Base-by-base conservation (phyloP, 75 land plant species). In the Azolla pinnata region DNA sequence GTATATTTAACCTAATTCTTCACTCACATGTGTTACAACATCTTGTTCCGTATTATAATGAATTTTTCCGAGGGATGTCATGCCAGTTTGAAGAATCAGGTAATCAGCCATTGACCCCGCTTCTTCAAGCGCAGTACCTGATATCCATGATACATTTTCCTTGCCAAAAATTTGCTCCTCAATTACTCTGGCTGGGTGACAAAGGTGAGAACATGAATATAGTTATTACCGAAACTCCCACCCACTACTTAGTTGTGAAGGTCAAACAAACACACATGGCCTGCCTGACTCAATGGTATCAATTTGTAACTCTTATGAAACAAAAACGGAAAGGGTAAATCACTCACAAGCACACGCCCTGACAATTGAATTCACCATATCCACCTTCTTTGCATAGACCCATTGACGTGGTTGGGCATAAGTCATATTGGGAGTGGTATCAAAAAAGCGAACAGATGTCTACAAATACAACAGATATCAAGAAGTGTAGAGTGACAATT, bases 81-180 rank as follows among this genome's bases (percentile, higher is more conserved):
- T 77, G 56, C 98, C 96, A n/a, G 85, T 93, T 50, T 79, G 79
- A 40, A 88, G 69, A 65, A 93, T 93, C 54, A 93, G 71, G 30
- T 67, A 56, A 54, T 88, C 90, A 19, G 89, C 85, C 46, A 59
- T 68, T 14, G 51, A 53, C 24, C 90, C 85, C 62, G 98, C 90
- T 77, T 81, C 76, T 45, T 73, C 56, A n/a, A 88, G 75, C 18
- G 84, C 77, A 35, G 71, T 76, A 47, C 96, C 83, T 56, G 98
- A 85, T 34, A 88, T 68, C 96, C 95, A 88, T 40, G 87, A 79
- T 45, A 88, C 55, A 52, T 93, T 83, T 21, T 93, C 98, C 62
- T 70, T 59, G n/a, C 98, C 98, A 75, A 93, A 93, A 38, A 93
- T 81, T 66, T 84, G 80, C 67, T 93, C 98, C 71, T 93, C 98